Percentiles rank a stretch among this genome's conserved stretches.
Conservation (phyloP, 495 filamentous ascomycete genomes). For the Aspergillus olivimuriae region DNA sequence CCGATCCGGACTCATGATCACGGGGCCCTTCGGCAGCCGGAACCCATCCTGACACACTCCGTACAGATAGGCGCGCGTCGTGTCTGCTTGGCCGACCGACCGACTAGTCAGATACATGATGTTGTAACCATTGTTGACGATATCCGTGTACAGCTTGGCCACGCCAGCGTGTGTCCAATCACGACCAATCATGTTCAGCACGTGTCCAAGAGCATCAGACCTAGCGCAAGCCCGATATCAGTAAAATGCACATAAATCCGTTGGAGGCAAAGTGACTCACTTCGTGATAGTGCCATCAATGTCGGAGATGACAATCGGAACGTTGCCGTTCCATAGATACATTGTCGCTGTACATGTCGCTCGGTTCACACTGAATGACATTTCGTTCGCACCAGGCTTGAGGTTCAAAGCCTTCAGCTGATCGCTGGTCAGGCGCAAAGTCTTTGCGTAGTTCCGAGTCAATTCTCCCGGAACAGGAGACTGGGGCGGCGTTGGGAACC, state of each 20-base stretch:
- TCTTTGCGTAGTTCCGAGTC: conserved; percentile 90
- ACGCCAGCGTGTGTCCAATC: conserved; percentile 98
- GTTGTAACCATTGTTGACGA: conserved; percentile 94
- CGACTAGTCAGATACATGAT: conserved; percentile 96
- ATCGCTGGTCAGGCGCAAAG: conserved; percentile 89
- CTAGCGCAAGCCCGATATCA: conserved; percentile 20
- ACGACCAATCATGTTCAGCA: conserved; percentile 93
- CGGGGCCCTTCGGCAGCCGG: conserved; percentile 79
- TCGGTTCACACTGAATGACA: conserved; percentile 94
- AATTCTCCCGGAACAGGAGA: conserved; percentile 67
- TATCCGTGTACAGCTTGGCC: conserved; percentile 94
- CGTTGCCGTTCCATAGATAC: conserved; percentile 86
- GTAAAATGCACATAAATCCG: neutral
- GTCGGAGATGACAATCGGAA: conserved; percentile 93
- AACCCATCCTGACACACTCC: conserved; percentile 86
- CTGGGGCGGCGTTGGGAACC: conserved; percentile 67
- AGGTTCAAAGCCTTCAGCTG: conserved; percentile 84
- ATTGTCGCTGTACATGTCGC: conserved; percentile 88
- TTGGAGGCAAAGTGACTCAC: conserved; percentile 24
- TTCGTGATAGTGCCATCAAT: conserved; percentile 99
- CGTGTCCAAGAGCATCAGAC: conserved; percentile 94
- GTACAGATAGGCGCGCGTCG: conserved; percentile 81
- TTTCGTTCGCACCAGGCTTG: conserved; percentile 76
- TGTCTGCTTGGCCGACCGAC: conserved; percentile 89
- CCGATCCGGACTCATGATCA: conserved; percentile 90